phyloP scores from a whole-genome alignment of 2,329 filamentous ascomycete genomes.

The Pochonia chlamydosporia region DNA sequence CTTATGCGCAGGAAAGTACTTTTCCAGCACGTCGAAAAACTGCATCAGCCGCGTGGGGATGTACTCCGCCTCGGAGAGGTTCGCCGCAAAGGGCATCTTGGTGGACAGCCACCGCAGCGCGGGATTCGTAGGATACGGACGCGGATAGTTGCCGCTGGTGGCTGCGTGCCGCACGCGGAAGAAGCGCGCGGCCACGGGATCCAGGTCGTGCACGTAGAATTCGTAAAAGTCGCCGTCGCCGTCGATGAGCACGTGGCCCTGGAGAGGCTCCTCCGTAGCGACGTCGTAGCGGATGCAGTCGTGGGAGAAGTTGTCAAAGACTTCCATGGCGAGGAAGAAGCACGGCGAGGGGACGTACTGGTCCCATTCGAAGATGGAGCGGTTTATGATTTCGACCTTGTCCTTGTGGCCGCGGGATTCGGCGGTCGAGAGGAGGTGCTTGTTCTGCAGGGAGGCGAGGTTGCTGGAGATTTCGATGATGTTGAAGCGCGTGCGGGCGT shows the following conservation, averaged over 20 bases:
- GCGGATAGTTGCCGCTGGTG: slow-evolving; percentile 56
- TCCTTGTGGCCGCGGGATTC: slow-evolving; percentile 69
- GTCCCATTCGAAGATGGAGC: slow-evolving; percentile 91
- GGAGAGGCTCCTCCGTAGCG: slow-evolving; percentile 72
- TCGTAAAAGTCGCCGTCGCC: slow-evolving; percentile 85
- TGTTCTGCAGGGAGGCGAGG: slow-evolving; percentile 71
- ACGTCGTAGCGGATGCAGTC: slow-evolving; percentile 89
- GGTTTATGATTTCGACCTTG: slow-evolving; percentile 92
- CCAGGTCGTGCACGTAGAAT: slow-evolving; percentile 77
- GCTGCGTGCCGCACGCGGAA: slow-evolving; percentile 79
- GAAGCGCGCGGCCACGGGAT: slow-evolving; percentile 78
- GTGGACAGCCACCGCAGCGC: slow-evolving; percentile 57
- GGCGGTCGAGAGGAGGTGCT: slow-evolving; percentile 61
- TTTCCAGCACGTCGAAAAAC: slow-evolving; percentile 87
- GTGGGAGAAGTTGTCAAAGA: slow-evolving; percentile 98
- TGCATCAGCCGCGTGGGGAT: slow-evolving; percentile 92
- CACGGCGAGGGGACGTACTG: slow-evolving; percentile 84
- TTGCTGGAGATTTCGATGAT: slow-evolving; percentile 91
- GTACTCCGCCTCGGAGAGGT: slow-evolving; percentile 81
- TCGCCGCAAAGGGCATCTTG: slow-evolving; percentile 63
- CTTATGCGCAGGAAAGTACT: slow-evolving; percentile 84
- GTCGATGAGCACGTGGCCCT: slow-evolving; percentile 85
- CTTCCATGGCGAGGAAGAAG: slow-evolving; percentile 96
- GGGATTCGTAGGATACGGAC: slow-evolving; percentile 49
- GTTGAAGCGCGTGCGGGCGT: slow-evolving; percentile 86